Evolutionary conservation across 78 protist genomes (phyloP).

Genomic region (Tieghemostelium lacteum): DNA sequence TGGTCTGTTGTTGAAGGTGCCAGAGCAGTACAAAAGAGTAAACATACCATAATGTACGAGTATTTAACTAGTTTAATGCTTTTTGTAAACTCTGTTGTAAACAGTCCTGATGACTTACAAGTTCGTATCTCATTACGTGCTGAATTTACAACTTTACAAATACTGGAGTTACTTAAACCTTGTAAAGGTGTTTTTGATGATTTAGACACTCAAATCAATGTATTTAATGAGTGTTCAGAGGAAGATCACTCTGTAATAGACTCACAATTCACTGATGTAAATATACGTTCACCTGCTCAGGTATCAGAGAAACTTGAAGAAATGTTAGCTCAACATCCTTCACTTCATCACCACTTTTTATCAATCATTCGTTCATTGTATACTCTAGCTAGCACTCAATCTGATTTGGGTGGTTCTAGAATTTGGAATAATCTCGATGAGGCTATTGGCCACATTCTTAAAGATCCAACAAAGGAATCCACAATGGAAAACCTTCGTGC

Average conservation of each 20-base stretch:
- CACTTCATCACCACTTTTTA: constrained; percentile 66
- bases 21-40: constrained; percentile 8
- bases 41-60: constrained; percentile 24
- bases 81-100: constrained; percentile 64
- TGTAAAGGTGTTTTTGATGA: constrained; percentile 26
- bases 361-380: constrained; percentile 39
- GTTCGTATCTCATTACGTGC: constrained; percentile 49
- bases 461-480: constrained; percentile 49
- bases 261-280: constrained; percentile 59
- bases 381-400: constrained; percentile 49
- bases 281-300: constrained; percentile 59
- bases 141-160: constrained; percentile 45
- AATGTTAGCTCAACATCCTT: constrained; percentile 7
- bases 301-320: constrained; percentile 28
- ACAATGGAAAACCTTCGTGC: neutral
- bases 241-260: constrained; percentile 55
- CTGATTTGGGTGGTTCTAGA: constrained; percentile 51
- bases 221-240: constrained; percentile 53
- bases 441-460: constrained; percentile 13
- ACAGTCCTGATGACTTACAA: constrained; percentile 59
- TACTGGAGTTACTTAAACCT: constrained; percentile 39
- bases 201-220: constrained; percentile 49
- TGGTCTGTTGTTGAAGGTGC: constrained; percentile 49
- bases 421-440: constrained; percentile 56
- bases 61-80: constrained; percentile 58